Percentiles rank a stretch among this genome's conserved stretches.
Conservation (phyloP, 805 yeast genomes). For the Jamesozyma spencerorum region DNA sequence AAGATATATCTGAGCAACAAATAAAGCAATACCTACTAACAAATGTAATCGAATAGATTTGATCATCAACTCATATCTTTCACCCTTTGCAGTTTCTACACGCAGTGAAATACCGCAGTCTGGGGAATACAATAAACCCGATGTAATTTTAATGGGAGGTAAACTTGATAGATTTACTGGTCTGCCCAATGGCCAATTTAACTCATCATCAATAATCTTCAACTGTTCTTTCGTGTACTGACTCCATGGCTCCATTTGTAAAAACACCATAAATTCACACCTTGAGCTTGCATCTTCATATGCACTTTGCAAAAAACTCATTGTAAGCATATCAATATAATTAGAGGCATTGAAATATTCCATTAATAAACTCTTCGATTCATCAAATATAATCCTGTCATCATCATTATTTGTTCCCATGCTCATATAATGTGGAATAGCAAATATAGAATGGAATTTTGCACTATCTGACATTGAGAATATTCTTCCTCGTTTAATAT, state of each 20-base stretch:
- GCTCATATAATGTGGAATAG: constrained; percentile 43
- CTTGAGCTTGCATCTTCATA: constrained; percentile 30
- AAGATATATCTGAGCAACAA: constrained; percentile 46
- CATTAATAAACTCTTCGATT: constrained; percentile 36
- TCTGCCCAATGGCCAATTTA: constrained; percentile 64
- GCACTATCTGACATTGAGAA: constrained; percentile 52
- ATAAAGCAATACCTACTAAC: constrained; percentile 36
- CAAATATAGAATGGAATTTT: constrained; percentile 52
- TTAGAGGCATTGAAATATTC: constrained; percentile 38
- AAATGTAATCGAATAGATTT: constrained; percentile 34
- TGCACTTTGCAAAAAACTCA: constrained; percentile 30
- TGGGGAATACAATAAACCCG: constrained; percentile 71
- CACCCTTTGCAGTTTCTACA: constrained; percentile 38
- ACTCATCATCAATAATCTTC: constrained; percentile 59
- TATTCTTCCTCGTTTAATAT: constrained; percentile 55
- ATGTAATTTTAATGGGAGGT: constrained; percentile 47
- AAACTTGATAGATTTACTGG: constrained; percentile 46
- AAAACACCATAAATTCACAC: constrained; percentile 65
- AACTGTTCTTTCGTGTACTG: constrained; percentile 43
- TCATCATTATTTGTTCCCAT: constrained; percentile 32
- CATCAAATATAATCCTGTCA: constrained; percentile 34
- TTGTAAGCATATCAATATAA: constrained; percentile 38
- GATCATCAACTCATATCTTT: constrained; percentile 41
- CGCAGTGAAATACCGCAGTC: constrained; percentile 66
- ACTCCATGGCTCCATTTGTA: constrained; percentile 60